These are phyloP conservation scores for Diaporthe batatas DNA, from an alignment of 2,329 filamentous ascomycete species.

Conservation along the genomic window DNA sequence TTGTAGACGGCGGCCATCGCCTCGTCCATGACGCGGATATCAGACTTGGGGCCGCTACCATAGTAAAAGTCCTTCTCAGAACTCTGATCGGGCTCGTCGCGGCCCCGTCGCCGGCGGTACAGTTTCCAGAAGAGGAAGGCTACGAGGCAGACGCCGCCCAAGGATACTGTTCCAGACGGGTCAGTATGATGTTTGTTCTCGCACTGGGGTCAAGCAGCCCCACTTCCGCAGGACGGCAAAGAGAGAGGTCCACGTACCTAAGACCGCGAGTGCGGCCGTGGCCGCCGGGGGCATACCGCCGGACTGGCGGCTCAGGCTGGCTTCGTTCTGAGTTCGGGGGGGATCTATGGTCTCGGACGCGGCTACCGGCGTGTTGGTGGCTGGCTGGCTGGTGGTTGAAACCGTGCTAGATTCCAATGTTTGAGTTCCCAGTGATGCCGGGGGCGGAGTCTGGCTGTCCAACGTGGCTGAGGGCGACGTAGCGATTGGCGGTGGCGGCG, in stretches of 20 bases:
- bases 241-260: conserved; percentile 7
- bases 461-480: conserved; percentile 10
- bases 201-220: background rate
- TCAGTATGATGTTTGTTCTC: background rate
- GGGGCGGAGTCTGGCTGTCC: background rate
- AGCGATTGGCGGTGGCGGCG: conserved; percentile 1
- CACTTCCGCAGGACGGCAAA: background rate
- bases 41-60: conserved; percentile 17
- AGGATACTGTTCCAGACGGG: conserved; percentile 20
- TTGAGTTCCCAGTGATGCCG: background rate
- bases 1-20: conserved; percentile 28
- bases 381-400: background rate
- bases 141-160: conserved; percentile 13
- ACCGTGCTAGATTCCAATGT: background rate
- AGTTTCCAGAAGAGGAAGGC: conserved; percentile 27
- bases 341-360: conserved; percentile 11
- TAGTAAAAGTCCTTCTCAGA: background rate
- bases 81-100: conserved; percentile 1
- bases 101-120: conserved; percentile 20
- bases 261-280: conserved; percentile 1
- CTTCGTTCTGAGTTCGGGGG: conserved; percentile 10
- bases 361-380: conserved; percentile 11
- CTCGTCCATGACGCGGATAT: conserved; percentile 18
- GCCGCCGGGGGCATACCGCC: background rate
- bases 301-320: conserved; percentile 1